A percentile compares a stretch with the other conserved stretches of the same genome.
Conservation (phyloP, 1,284 basidiomycete species). For the Rhodotorula sp. region DNA sequence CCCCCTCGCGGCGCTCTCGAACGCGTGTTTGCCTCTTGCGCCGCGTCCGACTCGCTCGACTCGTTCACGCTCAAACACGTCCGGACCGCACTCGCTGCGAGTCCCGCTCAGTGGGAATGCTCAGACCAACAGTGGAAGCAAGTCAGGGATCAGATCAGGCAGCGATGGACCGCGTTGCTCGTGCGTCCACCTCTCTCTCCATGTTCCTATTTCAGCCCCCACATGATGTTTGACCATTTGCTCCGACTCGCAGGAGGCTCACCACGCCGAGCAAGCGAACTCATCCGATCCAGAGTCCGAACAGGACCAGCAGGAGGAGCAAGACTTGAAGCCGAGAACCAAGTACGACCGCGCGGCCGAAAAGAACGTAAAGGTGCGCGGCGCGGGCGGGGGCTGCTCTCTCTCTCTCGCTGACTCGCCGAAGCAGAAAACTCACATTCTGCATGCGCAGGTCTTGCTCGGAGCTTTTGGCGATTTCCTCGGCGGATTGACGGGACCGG, state of each 20-base stretch:
- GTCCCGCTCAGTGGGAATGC: conserved; percentile 1
- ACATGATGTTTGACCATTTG: not conserved
- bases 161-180: not conserved
- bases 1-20: not conserved
- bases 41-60: no score
- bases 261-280: not conserved
- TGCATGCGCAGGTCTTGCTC: not conserved
- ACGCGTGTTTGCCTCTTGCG: not conserved
- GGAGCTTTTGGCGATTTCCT: not conserved
- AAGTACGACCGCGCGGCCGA: conserved; percentile 14
- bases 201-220: not conserved
- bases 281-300: conserved; percentile 2
- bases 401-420: no score
- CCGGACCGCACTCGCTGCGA: not conserved
- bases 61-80: not conserved
- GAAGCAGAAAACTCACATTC: not conserved
- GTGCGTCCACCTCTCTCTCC: not conserved
- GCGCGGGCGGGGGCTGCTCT: no score
- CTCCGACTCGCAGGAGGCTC: not conserved
- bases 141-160: not conserved
- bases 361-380: conserved; percentile 17
- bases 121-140: conserved; percentile 5
- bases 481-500: not conserved
- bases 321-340: not conserved
- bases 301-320: not conserved